These are phyloP conservation scores for Rhododendron henanense DNA, from an alignment of 148 eudicot genomes.

Conservation along the genomic window DNA sequence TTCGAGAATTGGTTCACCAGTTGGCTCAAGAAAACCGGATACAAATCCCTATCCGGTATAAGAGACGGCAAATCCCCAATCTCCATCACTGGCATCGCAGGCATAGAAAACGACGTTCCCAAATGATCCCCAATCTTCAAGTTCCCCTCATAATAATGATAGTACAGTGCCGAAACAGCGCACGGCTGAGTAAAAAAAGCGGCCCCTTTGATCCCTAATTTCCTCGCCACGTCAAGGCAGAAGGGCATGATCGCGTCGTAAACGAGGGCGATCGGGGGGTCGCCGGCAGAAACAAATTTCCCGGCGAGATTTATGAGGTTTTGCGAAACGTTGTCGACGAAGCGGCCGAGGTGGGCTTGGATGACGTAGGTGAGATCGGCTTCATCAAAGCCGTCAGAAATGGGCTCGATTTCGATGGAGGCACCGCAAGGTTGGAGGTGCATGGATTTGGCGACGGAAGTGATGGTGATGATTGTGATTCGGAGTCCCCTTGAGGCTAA, in stretches of 20 bases:
- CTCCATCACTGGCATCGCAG: conserved; percentile 17
- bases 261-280: conserved; percentile 10
- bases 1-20: conserved; percentile 32
- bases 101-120: neutral
- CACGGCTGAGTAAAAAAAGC: conserved; percentile 54
- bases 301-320: conserved; percentile 1
- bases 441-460: neutral
- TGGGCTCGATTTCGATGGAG: neutral
- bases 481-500: conserved; percentile 36
- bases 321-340: neutral
- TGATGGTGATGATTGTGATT: conserved; percentile 32
- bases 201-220: conserved; percentile 27
- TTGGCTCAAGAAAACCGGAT: conserved; percentile 15
- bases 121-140: neutral
- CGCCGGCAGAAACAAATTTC: neutral
- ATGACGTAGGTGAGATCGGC: neutral
- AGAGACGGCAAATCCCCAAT: conserved; percentile 40
- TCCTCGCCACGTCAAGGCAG: conserved; percentile 36
- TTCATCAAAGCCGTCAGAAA: conserved; percentile 6
- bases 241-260: conserved; percentile 54
- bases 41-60: conserved; percentile 9
- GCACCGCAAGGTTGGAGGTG: neutral
- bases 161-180: conserved; percentile 38
- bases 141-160: conserved; percentile 27
- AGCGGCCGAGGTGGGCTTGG: neutral